These are phyloP conservation scores for Coleophoma crateriformis DNA, from an alignment of 2,329 filamentous ascomycete species.

Conservation along the genomic window DNA sequence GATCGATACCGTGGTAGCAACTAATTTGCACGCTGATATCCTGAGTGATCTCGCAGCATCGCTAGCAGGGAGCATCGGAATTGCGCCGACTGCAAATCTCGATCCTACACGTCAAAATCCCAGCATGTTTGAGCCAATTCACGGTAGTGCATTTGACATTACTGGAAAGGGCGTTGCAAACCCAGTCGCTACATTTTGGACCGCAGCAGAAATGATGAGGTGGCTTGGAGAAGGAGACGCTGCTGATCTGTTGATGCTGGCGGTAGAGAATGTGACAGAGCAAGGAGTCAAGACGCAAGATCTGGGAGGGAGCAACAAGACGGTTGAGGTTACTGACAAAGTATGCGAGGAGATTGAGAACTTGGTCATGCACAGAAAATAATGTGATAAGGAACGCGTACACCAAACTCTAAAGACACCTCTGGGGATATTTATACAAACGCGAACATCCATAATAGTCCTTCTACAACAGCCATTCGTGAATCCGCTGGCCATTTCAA, in stretches of 20 bases:
- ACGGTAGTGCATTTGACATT: conserved; percentile 50
- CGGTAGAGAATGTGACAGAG: conserved; percentile 45
- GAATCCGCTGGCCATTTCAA: too few species aligned
- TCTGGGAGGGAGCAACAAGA: conserved; percentile 45
- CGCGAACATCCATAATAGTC: too few species aligned
- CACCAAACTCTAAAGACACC: conserved; percentile 4
- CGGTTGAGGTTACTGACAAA: conserved; percentile 17
- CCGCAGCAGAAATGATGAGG: conserved; percentile 47
- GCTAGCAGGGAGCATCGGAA: conserved; percentile 62
- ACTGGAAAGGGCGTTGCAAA: conserved; percentile 48
- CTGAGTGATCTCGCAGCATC: conserved; percentile 64
- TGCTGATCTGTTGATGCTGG: conserved; percentile 39
- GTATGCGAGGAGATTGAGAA: conserved; percentile 19
- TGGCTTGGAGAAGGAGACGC: conserved; percentile 50
- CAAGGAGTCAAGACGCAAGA: conserved; percentile 43
- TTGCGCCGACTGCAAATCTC: conserved; percentile 62
- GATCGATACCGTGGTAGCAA: conserved; percentile 55
- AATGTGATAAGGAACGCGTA: background rate
- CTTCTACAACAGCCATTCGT: too few species aligned
- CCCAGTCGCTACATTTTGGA: conserved; percentile 50
- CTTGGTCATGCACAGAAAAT: background rate
- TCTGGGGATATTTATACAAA: conserved; percentile 2
- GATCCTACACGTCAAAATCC: conserved; percentile 49
- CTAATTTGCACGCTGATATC: conserved; percentile 57
- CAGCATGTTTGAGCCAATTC: conserved; percentile 54